Conservation (phyloP, 352 stramenopile species). For the Pythium aristosporum region DNA sequence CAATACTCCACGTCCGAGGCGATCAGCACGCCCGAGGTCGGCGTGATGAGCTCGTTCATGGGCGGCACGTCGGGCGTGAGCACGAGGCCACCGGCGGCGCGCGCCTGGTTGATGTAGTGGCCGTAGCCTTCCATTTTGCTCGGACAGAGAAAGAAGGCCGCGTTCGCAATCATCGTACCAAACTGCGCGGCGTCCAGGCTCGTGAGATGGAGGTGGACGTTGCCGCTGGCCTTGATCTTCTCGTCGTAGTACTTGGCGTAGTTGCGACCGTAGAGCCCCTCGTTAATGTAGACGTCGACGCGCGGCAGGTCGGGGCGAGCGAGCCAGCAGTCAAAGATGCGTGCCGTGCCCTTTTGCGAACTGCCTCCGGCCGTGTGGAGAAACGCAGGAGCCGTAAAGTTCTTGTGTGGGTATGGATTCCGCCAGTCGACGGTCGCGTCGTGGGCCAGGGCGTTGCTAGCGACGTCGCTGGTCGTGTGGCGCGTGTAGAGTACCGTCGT, state of each 20-base stretch:
- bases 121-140: slow-evolving; percentile 63
- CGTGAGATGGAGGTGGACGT: slow-evolving; percentile 41
- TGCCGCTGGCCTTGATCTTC: slow-evolving; percentile 15
- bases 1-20: slow-evolving; percentile 26
- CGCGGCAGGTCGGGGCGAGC: slow-evolving; percentile 43
- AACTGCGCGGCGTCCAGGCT: slow-evolving; percentile 37
- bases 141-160: slow-evolving; percentile 60
- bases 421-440: slow-evolving; percentile 4
- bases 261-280: slow-evolving; percentile 31
- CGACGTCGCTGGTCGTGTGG: slow-evolving; percentile 58
- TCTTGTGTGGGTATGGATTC: slow-evolving; percentile 9
- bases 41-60: slow-evolving; percentile 66
- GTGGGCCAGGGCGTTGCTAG: slow-evolving; percentile 14
- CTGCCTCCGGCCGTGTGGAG: slow-evolving; percentile 46
- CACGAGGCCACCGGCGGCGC: slow-evolving; percentile 42
- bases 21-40: slow-evolving; percentile 45
- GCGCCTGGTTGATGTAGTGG: slow-evolving; percentile 76
- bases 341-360: slow-evolving; percentile 50
- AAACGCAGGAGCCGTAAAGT: slow-evolving; percentile 47
- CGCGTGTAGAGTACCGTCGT: slow-evolving; percentile 53
- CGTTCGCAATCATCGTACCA: slow-evolving; percentile 49
- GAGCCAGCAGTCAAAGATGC: slow-evolving; percentile 62
- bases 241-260: slow-evolving; percentile 15
- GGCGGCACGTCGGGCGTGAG: slow-evolving; percentile 52
- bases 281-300: slow-evolving; percentile 52